Base-by-base conservation (phyloP, 805 yeast species). In the Pichia californica region DNA sequence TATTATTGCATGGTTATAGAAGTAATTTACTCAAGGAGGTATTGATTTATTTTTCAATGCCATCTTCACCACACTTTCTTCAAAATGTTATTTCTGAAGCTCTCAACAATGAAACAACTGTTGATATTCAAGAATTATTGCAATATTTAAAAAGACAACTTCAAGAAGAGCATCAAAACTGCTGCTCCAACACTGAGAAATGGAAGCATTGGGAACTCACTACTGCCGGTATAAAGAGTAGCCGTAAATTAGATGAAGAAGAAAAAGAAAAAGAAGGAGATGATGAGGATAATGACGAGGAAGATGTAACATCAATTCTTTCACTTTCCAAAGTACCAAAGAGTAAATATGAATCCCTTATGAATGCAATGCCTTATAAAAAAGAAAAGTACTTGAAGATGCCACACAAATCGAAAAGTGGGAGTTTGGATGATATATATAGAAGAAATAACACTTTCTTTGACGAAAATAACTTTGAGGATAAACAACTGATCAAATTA, bases 21-120 rank as follows among this genome's bases (percentile, higher is more conserved):
- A 41, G 49, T 5, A 53, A 51, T 14, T 44, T 58, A 16, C 29
- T 59, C 5, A 48, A 53, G 9, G 58, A 58, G 25, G 59, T 56
- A 19, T 40, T 59, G 26, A 39, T 56, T 27, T 52, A 48, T 40
- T 57, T 56, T 28, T 42, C 56, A 2, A 47, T 49, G 9, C 53
- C 57, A 2, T 55, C 58, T 7, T 51, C 59, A 2, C 60, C 60
- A 0, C 62, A 57, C 44, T 41, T 47, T 16, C 43, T 58, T 25
- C 43, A 39, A 31, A 31, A 46, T 25, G 35, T 46, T 18, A 44
- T 58, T 14, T 14, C 31, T 2, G 52, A 52, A 13, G 45, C 52
- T 6, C 48, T 52, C n/a, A 21, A 41, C 18, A 38, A 6, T 4
- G n/a, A 35, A 14, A 15, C 23, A 7, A 4, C 21, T 7, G 11